Evolutionary conservation across 1,139 yeast genomes (phyloP).

Genomic region (Hanseniaspora uvarum): DNA sequence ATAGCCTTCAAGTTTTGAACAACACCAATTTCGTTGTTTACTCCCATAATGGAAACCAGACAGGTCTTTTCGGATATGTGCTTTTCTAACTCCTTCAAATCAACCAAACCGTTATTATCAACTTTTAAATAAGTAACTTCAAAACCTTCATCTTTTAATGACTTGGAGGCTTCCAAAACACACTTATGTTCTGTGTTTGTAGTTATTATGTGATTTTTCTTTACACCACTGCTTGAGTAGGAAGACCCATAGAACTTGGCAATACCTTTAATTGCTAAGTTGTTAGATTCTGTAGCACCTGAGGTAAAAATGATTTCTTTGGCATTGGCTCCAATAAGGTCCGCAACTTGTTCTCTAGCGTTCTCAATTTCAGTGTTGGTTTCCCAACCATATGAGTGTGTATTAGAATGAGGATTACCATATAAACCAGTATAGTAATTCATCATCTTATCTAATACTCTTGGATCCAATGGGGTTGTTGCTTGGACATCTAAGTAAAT

Average conservation of each 20-base stretch:
- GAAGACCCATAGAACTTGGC: conserved; percentile 84
- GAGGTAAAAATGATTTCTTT: conserved; percentile 94
- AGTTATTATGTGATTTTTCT: conserved; percentile 83
- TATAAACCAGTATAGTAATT: conserved; percentile 84
- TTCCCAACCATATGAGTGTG: conserved; percentile 99
- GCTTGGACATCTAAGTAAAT: conserved; percentile 94
- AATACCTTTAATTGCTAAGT: conserved; percentile 89
- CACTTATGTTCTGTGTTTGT: conserved; percentile 97
- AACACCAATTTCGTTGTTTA: conserved; percentile 95
- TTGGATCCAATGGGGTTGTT: conserved; percentile 94
- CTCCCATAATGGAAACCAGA: conserved; percentile 92
- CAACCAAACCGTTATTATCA: conserved; percentile 64
- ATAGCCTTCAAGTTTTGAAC: conserved; percentile 92
- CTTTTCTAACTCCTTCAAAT: conserved; percentile 62
- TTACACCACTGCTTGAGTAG: conserved; percentile 6
- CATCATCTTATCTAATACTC: conserved; percentile 90
- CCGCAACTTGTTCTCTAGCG: conserved; percentile 75
- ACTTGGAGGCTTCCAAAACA: conserved; percentile 90
- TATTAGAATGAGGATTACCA: conserved; percentile 95
- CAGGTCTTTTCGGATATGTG: conserved; percentile 88
- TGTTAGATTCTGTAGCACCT: conserved; percentile 96
- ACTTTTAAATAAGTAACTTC: conserved; percentile 92
- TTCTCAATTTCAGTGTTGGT: conserved; percentile 83
- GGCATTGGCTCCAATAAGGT: conserved; percentile 82
- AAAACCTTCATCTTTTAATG: conserved; percentile 91